Conservation (phyloP, 2,329 filamentous ascomycete genomes). For the Emmonsiellopsis sp. region DNA sequence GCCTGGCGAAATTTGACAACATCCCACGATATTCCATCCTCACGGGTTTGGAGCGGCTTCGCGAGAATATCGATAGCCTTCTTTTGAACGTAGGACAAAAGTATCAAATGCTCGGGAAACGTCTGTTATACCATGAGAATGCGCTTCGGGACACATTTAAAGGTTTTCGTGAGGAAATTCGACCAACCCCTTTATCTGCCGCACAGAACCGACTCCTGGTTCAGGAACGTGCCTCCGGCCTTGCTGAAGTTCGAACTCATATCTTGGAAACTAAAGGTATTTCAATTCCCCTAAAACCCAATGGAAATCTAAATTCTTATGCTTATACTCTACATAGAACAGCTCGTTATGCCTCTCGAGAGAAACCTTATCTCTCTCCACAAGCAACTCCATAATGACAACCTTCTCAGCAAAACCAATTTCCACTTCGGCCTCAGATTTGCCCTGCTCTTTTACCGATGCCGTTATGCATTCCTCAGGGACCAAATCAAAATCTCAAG, state of each 20-base stretch:
- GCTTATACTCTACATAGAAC: constrained; percentile 3
- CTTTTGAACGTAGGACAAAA: constrained; percentile 14
- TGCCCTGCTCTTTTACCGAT: constrained; percentile 14
- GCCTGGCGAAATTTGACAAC: constrained; percentile 6
- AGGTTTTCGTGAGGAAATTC: constrained; percentile 11
- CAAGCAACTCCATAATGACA: constrained; percentile 8
- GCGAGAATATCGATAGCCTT: constrained; percentile 13
- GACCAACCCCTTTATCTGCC: constrained; percentile 17
- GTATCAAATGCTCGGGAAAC: constrained; percentile 10
- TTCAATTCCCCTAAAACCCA: not conserved
- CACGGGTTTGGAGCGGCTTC: constrained; percentile 9
- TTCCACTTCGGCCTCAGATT: constrained; percentile 16
- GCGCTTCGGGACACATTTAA: constrained; percentile 11
- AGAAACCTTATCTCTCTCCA: constrained; percentile 7
- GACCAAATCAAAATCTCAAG: constrained; percentile 14
- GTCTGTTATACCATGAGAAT: constrained; percentile 9
- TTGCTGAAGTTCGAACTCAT: constrained; percentile 12
- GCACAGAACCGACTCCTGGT: constrained; percentile 14
- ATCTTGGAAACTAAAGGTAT: constrained; percentile 13
- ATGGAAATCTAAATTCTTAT: not conserved
- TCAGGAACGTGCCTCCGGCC: constrained; percentile 11
- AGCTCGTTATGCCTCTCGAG: constrained; percentile 13
- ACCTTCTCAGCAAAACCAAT: constrained; percentile 17
- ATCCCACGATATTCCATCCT: constrained; percentile 14
- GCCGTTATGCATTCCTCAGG: constrained; percentile 11